Percentiles rank a stretch among this genome's conserved stretches.
Conservation (phyloP, 2,329 filamentous ascomycete genomes). For the Paraconiothyrium brasiliense region DNA sequence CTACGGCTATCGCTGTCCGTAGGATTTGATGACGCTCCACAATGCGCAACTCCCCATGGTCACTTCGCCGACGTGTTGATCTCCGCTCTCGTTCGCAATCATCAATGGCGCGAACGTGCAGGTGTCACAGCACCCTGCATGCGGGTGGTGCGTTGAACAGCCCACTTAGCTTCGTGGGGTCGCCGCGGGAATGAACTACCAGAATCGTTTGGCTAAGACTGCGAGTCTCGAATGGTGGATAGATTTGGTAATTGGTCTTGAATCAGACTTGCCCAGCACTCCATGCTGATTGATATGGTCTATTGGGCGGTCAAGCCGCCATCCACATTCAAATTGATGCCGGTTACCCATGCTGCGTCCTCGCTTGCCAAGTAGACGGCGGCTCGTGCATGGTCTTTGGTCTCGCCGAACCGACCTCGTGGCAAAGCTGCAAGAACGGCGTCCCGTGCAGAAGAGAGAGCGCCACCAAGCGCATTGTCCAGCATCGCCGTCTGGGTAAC, state of each 20-base stretch:
- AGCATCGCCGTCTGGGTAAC: slow-evolving; percentile 48
- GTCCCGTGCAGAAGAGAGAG: slow-evolving; percentile 21
- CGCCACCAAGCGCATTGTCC: slow-evolving; percentile 25
- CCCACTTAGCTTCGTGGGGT: not conserved
- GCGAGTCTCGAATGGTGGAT: not conserved
- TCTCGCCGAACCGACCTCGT: slow-evolving; percentile 34
- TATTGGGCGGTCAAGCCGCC: slow-evolving; percentile 46
- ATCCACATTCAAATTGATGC: slow-evolving; percentile 52
- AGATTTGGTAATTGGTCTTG: not conserved
- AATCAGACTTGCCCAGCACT: not conserved
- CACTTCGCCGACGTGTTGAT: not conserved
- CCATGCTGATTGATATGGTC: not conserved
- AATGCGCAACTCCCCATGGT: not conserved
- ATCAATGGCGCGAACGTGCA: not conserved
- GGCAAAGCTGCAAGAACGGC: slow-evolving; percentile 24
- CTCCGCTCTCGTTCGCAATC: not conserved
- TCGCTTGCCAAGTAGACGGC: slow-evolving; percentile 57
- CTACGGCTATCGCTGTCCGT: not conserved
- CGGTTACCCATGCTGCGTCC: slow-evolving; percentile 56
- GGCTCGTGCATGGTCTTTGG: slow-evolving; percentile 36
- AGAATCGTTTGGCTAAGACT: not conserved
- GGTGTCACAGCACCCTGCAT: not conserved
- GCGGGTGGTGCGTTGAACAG: not conserved
- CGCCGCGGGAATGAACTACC: not conserved
- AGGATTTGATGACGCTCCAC: not conserved